These are phyloP conservation scores for Boletus coccyginus DNA, from an alignment of 768 basidiomycete genomes.

Conservation along the genomic window DNA sequence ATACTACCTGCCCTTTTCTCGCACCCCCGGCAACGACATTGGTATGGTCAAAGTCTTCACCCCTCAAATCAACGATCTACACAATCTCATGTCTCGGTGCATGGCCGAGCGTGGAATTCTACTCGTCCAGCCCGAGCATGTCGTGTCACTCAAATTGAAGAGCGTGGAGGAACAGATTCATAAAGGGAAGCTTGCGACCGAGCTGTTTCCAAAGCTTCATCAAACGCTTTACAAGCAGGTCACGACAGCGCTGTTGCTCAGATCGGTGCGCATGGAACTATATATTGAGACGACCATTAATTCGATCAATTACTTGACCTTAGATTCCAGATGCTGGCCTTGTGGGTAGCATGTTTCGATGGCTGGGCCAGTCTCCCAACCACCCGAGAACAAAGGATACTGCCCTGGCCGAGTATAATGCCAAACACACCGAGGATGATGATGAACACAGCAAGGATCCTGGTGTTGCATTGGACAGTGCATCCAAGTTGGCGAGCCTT, in stretches of 20 bases:
- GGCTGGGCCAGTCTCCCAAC: neutral
- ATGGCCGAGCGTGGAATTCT: constrained; percentile 36
- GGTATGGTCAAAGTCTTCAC: neutral
- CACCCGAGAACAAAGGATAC: no score
- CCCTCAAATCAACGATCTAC: constrained; percentile 20
- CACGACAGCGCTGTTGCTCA: neutral
- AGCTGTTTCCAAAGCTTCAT: constrained; percentile 12
- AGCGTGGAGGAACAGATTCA: constrained; percentile 33
- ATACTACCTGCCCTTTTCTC: constrained; percentile 46
- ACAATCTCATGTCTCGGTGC: constrained; percentile 37
- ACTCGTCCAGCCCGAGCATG: constrained; percentile 48
- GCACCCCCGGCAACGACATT: constrained; percentile 24
- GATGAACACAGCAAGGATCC: neutral
- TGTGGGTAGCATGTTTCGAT: neutral
- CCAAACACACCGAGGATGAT: neutral
- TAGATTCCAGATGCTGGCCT: neutral
- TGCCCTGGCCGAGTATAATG: fast-evolving
- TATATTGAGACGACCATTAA: neutral
- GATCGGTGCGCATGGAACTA: neutral
- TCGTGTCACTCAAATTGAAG: constrained; percentile 46
- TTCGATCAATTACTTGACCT: neutral
- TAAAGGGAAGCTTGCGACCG: neutral
- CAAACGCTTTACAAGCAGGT: neutral
- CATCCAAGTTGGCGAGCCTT: constrained; percentile 12
- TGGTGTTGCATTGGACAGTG: neutral